These are phyloP conservation scores for Takashimella koratensis DNA, from an alignment of 1,284 basidiomycete species.

Conservation along the genomic window DNA sequence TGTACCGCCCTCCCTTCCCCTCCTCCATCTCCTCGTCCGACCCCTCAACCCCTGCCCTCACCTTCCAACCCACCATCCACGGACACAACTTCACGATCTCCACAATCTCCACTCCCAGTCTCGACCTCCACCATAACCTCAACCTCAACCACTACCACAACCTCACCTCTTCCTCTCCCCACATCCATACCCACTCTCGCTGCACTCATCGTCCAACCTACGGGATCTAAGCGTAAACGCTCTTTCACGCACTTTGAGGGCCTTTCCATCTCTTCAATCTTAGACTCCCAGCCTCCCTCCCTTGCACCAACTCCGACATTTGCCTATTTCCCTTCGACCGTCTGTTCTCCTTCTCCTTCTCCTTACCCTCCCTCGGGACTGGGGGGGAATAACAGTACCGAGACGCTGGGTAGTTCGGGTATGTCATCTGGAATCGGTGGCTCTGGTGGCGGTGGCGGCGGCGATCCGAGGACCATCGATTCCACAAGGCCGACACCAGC, in stretches of 20 bases:
- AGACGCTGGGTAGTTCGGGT: background rate
- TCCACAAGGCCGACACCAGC: no score
- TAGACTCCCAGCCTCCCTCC: background rate
- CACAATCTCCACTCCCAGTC: background rate
- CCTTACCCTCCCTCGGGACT: background rate
- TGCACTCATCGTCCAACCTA: background rate
- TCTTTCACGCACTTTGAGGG: constrained; percentile 7
- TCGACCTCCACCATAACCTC: background rate
- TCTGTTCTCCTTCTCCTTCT: background rate
- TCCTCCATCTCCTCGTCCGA: no score
- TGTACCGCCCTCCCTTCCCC: background rate
- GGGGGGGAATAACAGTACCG: background rate
- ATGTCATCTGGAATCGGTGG: background rate
- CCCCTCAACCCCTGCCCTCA: background rate
- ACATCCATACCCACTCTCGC: constrained; percentile 4
- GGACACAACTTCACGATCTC: background rate
- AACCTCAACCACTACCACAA: background rate
- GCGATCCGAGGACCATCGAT: no score
- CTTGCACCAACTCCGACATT: background rate
- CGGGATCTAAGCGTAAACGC: constrained; percentile 16
- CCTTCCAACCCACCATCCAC: background rate
- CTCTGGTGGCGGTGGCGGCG: background rate
- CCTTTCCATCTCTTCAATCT: constrained; percentile 6
- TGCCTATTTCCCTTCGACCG: background rate
- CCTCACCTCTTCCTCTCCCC: background rate